Evolutionary conservation across 2,329 filamentous ascomycete genomes (phyloP), one percentile per base, ranked within the genome.

Genomic region (Penicillium sp.): DNA sequence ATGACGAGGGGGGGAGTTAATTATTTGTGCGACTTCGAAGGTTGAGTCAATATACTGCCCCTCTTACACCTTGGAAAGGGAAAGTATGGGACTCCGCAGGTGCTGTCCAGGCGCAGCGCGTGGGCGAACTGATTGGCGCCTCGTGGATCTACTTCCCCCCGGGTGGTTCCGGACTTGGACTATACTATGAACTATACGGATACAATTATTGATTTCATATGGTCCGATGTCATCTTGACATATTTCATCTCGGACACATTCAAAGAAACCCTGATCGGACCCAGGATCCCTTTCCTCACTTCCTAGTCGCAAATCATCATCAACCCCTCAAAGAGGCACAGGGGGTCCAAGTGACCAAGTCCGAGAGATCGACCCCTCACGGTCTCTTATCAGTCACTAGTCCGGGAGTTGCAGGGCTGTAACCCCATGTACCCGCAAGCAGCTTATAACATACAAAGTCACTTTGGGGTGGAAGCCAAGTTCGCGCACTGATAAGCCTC

Each of bases 81-180:
- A 55, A 56, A 55, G 57, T 62, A 54, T 65, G 63, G 60, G 52
- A 64, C 59, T 61, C 47, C 56, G 56, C 57, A 61, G 56, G 48
- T 49, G 49, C 55, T 51, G 48, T 45, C 49, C 58, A 61, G 50
- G 57, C 56, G 60, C 31, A 46, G 63, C 63, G 54, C 59, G 57
- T 65, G 64, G 63, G 63, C 49, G 46, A 45, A 44, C 55, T 66
- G 64, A 66, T 66, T 66, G 64, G 63, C 60, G 56, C 55, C 54
- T 64, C 58, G 62, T 61, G 55, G 56, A 61, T 51, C 37, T 47
- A 22, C 60, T 45, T 43, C 48, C 24, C 44, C 29, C 55, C 62
- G 64, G 64, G 51, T 57, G 53, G 44, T 58, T 65, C 61, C 64
- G 62, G 64, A 37, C n/a, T 52, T 39, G 22, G 31, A 26, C 16